These are phyloP conservation scores for Fusarium sp. DNA, from an alignment of 2,329 filamentous ascomycete species.

Conservation along the genomic window DNA sequence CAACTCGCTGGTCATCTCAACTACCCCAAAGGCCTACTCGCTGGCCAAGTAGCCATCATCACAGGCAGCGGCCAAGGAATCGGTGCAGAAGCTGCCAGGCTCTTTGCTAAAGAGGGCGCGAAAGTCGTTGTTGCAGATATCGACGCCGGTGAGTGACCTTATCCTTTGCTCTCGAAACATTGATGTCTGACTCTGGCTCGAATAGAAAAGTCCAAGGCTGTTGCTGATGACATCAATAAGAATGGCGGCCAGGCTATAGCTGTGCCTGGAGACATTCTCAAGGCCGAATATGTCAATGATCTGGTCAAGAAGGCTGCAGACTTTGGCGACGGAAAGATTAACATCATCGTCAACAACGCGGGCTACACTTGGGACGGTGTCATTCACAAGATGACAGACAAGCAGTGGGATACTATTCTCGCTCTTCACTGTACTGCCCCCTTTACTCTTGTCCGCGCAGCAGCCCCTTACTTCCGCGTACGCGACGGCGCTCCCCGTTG, in stretches of 20 bases:
- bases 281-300: constrained; percentile 72
- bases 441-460: constrained; percentile 82
- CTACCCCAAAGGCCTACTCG: constrained; percentile 81
- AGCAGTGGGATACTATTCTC: constrained; percentile 91
- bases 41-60: constrained; percentile 85
- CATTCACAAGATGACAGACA: constrained; percentile 91
- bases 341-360: constrained; percentile 91
- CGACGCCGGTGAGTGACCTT: constrained; percentile 66
- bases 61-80: constrained; percentile 89
- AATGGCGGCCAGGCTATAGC: constrained; percentile 74
- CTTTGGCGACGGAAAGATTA: constrained; percentile 87
- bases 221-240: constrained; percentile 75
- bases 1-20: constrained; percentile 84
- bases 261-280: constrained; percentile 79
- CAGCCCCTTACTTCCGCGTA: constrained; percentile 87
- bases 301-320: constrained; percentile 80
- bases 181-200: background rate
- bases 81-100: constrained; percentile 80
- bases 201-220: constrained; percentile 72
- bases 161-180: background rate
- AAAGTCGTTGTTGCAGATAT: constrained; percentile 87
- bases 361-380: constrained; percentile 94
- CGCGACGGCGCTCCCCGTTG: constrained; percentile 81
- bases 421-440: constrained; percentile 85
- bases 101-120: constrained; percentile 89